These are phyloP conservation scores for Ascoidea asiatica DNA, from an alignment of 805 yeast species.

Conservation along the genomic window DNA sequence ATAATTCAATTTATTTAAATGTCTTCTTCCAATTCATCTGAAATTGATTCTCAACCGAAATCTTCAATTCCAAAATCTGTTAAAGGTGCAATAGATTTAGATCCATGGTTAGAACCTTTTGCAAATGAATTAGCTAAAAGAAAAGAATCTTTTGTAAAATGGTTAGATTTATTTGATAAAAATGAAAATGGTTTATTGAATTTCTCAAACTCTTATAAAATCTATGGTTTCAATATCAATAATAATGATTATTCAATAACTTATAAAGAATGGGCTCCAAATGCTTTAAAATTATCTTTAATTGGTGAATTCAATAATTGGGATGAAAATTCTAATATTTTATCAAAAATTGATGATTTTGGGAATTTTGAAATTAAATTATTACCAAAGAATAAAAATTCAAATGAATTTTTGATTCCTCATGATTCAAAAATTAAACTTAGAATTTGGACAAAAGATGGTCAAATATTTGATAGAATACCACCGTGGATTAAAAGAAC, in stretches of 20 bases:
- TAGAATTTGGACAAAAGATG: constrained; percentile 47
- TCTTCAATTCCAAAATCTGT: constrained; percentile 23
- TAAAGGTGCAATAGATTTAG: constrained; percentile 54
- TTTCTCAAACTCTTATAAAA: constrained; percentile 66
- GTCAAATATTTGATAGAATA: constrained; percentile 61
- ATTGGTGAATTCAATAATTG: constrained; percentile 90
- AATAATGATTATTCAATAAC: constrained; percentile 34
- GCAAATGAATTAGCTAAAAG: constrained; percentile 56
- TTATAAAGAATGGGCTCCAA: constrained; percentile 84
- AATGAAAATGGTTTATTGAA: constrained; percentile 52
- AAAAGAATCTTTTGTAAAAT: constrained; percentile 48
- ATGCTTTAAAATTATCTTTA: constrained; percentile 61
- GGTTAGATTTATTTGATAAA: constrained; percentile 40
- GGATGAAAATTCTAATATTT: constrained; percentile 42
- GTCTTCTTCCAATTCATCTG: neutral
- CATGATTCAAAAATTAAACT: constrained; percentile 76
- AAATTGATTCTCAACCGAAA: neutral
- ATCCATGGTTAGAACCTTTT: constrained; percentile 81
- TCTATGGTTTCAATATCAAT: constrained; percentile 65
- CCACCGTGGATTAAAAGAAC: constrained; percentile 89
- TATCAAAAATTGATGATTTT: constrained; percentile 48
- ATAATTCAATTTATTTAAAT: no score
- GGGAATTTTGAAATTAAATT: constrained; percentile 58
- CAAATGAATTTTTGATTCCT: constrained; percentile 50
- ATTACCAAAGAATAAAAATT: constrained; percentile 29